These are phyloP conservation scores for Colletotrichum sp. DNA, from an alignment of 2,329 filamentous ascomycete genomes.

Conservation along the genomic window DNA sequence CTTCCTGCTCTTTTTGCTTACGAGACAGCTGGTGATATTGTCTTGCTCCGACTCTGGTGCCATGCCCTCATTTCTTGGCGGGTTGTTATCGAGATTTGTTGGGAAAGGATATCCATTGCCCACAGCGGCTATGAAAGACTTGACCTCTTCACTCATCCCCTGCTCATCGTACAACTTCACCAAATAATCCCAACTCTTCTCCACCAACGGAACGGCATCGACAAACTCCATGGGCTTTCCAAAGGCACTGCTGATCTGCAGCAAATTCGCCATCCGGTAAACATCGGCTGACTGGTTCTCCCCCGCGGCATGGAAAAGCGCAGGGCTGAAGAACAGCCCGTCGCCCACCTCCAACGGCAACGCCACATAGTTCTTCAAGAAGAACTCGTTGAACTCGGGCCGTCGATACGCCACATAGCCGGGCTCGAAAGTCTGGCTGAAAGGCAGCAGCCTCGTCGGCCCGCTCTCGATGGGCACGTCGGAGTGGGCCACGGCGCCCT, in stretches of 20 bases:
- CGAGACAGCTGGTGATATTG: slow-evolving; percentile 47
- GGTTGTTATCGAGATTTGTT: slow-evolving; percentile 62
- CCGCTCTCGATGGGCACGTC: slow-evolving; percentile 63
- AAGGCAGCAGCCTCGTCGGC: slow-evolving; percentile 65
- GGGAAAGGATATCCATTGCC: slow-evolving; percentile 66
- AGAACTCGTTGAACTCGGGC: slow-evolving; percentile 57
- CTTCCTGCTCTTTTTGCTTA: slow-evolving; percentile 40
- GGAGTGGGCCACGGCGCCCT: slow-evolving; percentile 66
- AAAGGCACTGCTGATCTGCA: slow-evolving; percentile 66
- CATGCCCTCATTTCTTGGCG: slow-evolving; percentile 61
- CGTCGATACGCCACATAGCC: slow-evolving; percentile 64
- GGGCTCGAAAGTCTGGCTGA: slow-evolving; percentile 59
- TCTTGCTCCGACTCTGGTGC: slow-evolving; percentile 64
- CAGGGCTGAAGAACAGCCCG: slow-evolving; percentile 68
- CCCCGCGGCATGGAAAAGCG: slow-evolving; percentile 66
- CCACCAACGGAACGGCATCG: slow-evolving; percentile 53
- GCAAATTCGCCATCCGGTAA: slow-evolving; percentile 61
- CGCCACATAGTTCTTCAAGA: slow-evolving; percentile 55
- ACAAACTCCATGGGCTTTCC: slow-evolving; percentile 68
- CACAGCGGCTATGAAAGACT: slow-evolving; percentile 53
- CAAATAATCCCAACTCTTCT: slow-evolving; percentile 47
- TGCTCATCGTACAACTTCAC: slow-evolving; percentile 31
- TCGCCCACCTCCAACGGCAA: slow-evolving; percentile 60
- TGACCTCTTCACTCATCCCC: slow-evolving; percentile 44
- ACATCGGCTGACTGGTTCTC: slow-evolving; percentile 53